Conservation (phyloP, 2,329 filamentous ascomycete species). For the Colletotrichum tropicicola region DNA sequence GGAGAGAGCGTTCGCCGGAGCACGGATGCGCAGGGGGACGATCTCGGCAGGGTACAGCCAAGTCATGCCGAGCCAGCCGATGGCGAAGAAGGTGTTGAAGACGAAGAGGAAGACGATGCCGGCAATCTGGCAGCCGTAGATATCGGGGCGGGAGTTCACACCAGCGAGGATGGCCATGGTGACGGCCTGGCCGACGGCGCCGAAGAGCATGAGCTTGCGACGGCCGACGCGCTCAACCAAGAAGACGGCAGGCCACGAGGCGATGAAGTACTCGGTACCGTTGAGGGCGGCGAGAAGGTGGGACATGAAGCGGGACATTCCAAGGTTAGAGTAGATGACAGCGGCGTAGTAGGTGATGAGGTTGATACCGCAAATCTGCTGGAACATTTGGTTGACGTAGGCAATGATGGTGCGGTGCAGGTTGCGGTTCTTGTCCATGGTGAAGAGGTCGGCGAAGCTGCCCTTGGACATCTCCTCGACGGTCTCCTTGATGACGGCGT, state of each 20-base stretch:
- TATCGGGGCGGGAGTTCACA: slow-evolving; percentile 41
- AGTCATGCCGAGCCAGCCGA: slow-evolving; percentile 68
- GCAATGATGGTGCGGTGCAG: slow-evolving; percentile 63
- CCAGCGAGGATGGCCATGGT: slow-evolving; percentile 72
- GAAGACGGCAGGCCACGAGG: slow-evolving; percentile 68
- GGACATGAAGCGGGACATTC: slow-evolving; percentile 62
- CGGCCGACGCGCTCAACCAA: slow-evolving; percentile 74
- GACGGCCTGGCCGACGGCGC: slow-evolving; percentile 68
- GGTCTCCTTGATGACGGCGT: slow-evolving; percentile 63
- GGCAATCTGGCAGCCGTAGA: slow-evolving; percentile 36
- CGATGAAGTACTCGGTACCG: slow-evolving; percentile 54
- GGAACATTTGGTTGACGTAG: slow-evolving; percentile 67
- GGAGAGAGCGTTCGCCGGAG: slow-evolving; percentile 65
- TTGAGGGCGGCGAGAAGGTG: slow-evolving; percentile 66
- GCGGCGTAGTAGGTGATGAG: slow-evolving; percentile 39
- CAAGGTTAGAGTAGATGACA: slow-evolving; percentile 49
- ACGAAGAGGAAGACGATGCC: slow-evolving; percentile 64
- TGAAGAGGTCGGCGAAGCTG: slow-evolving; percentile 66
- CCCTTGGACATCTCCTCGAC: slow-evolving; percentile 70
- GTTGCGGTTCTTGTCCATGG: slow-evolving; percentile 63
- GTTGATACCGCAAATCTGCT: slow-evolving; percentile 45
- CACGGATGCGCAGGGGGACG: slow-evolving; percentile 66
- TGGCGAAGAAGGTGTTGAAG: slow-evolving; percentile 69
- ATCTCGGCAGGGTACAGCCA: slow-evolving; percentile 72
- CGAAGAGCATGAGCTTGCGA: slow-evolving; percentile 77